phyloP scores from a whole-genome alignment of 2,329 filamentous ascomycete genomes.

The Cladosporium austrohemisphaericum region DNA sequence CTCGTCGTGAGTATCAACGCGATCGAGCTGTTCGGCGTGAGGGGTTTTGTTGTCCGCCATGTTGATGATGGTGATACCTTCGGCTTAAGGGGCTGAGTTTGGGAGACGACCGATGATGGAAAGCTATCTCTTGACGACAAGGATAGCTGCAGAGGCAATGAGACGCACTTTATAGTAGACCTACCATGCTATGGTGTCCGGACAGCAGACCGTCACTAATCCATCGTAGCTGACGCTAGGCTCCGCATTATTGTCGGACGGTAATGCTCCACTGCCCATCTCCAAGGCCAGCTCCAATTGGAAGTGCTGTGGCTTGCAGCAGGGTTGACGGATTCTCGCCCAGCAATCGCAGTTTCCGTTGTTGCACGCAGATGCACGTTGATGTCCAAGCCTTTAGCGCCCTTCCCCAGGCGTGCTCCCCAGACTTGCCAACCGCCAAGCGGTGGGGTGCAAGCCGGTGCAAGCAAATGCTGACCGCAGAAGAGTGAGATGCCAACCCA shows the following conservation, averaged over 20 bases:
- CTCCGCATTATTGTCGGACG: slow-evolving; percentile 13
- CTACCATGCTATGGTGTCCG: background rate
- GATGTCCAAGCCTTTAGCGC: slow-evolving; percentile 9
- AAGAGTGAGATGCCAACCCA: slow-evolving; percentile 7
- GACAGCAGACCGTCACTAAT: background rate
- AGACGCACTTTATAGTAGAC: slow-evolving; percentile 12
- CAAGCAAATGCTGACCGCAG: slow-evolving; percentile 9
- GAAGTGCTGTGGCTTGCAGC: slow-evolving; percentile 1
- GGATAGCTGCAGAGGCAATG: background rate
- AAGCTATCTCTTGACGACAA: slow-evolving; percentile 3
- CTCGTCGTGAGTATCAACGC: slow-evolving; percentile 2
- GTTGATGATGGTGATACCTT: background rate
- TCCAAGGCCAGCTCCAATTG: slow-evolving; percentile 1
- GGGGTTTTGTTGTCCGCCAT: slow-evolving; percentile 9
- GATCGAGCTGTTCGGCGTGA: slow-evolving; percentile 5
- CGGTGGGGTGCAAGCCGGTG: slow-evolving; percentile 11
- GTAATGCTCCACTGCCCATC: slow-evolving; percentile 1
- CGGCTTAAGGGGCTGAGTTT: background rate
- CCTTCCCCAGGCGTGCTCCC: slow-evolving; percentile 6
- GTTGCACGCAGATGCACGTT: slow-evolving; percentile 1
- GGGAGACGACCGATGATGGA: background rate
- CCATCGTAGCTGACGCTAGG: slow-evolving; percentile 5
- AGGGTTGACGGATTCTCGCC: slow-evolving; percentile 9
- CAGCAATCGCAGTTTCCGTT: background rate
- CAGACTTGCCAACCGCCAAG: slow-evolving; percentile 14